These are phyloP conservation scores for Colletotrichum godetiae DNA, from an alignment of 2,329 filamentous ascomycete genomes.

Conservation along the genomic window DNA sequence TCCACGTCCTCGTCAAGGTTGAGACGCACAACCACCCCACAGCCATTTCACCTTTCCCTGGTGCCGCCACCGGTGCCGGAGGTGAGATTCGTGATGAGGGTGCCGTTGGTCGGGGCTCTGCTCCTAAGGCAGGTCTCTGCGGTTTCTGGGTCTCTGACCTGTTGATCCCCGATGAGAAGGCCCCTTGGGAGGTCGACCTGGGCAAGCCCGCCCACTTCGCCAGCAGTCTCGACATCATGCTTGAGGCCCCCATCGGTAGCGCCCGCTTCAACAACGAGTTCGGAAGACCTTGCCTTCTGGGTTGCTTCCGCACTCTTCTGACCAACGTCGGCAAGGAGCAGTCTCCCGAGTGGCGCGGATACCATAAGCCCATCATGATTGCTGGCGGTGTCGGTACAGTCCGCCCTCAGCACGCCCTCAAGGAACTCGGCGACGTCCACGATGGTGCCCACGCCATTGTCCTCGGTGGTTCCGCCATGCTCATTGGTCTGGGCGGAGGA, in stretches of 20 bases:
- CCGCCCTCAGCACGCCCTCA: constrained; percentile 89
- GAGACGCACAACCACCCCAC: constrained; percentile 99
- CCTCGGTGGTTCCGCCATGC: constrained; percentile 94
- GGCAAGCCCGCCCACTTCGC: constrained; percentile 93
- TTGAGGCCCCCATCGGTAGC: constrained; percentile 94
- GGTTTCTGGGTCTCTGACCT: constrained; percentile 98
- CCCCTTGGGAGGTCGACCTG: constrained; percentile 92
- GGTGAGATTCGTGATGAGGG: constrained; percentile 97
- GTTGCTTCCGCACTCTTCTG: constrained; percentile 92
- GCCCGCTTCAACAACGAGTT: constrained; percentile 99
- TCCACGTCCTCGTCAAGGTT: constrained; percentile 92
- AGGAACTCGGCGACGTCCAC: constrained; percentile 81
- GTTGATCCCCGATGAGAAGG: constrained; percentile 82
- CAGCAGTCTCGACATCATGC: constrained; percentile 95
- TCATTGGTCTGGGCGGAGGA: constrained; percentile 95
- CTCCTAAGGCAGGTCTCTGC: constrained; percentile 89
- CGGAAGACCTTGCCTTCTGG: constrained; percentile 86
- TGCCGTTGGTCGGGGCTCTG: constrained; percentile 91
- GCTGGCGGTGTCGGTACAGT: constrained; percentile 95
- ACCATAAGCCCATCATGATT: constrained; percentile 99
- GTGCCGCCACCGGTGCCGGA: constrained; percentile 93
- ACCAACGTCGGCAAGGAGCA: constrained; percentile 69
- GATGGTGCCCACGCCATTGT: constrained; percentile 93
- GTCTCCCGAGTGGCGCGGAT: constrained; percentile 80
- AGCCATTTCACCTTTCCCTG: constrained; percentile 91